Percentiles rank a stretch among this genome's conserved stretches.
These are phyloP conservation scores for Aspergillus costaricaensis DNA, from an alignment of 2,329 filamentous ascomycete genomes.

Conservation along the genomic window DNA sequence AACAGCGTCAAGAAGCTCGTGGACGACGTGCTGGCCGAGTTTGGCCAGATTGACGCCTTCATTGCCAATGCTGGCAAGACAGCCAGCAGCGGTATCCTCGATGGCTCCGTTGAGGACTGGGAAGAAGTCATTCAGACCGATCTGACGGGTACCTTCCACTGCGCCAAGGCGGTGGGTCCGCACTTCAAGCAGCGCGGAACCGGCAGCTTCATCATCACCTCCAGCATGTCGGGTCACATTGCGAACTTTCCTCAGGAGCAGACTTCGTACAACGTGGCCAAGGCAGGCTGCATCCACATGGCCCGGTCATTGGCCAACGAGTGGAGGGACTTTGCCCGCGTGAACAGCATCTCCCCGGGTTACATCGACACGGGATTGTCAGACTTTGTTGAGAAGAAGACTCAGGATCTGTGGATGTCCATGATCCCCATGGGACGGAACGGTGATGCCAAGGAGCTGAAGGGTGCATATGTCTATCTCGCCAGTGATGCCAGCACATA, in stretches of 20 bases:
- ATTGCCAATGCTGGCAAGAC: constrained; percentile 72
- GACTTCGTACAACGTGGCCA: constrained; percentile 65
- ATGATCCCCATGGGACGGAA: constrained; percentile 64
- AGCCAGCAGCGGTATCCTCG: constrained; percentile 67
- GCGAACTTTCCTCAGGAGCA: constrained; percentile 65
- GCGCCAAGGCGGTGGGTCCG: constrained; percentile 81
- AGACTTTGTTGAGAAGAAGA: constrained; percentile 63
- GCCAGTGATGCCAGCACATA: constrained; percentile 52
- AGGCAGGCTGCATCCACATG: constrained; percentile 68
- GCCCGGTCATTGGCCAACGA: constrained; percentile 67
- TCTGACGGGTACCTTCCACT: constrained; percentile 82
- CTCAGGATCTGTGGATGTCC: constrained; percentile 59
- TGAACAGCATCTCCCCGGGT: constrained; percentile 68
- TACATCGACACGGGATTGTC: constrained; percentile 69
- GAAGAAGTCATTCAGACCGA: constrained; percentile 83
- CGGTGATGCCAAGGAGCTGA: constrained; percentile 66
- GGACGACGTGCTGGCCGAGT: constrained; percentile 65
- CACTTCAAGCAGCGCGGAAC: constrained; percentile 70
- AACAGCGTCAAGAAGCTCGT: constrained; percentile 59
- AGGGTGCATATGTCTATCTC: constrained; percentile 58
- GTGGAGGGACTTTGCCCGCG: constrained; percentile 69
- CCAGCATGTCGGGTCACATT: constrained; percentile 62
- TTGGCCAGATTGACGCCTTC: constrained; percentile 68
- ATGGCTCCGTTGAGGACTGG: constrained; percentile 69
- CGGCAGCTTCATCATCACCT: constrained; percentile 66